Evolutionary conservation across 257 asterid species (phyloP), one percentile per base, ranked within the genome.

Genomic region (Apocynum venetum): DNA sequence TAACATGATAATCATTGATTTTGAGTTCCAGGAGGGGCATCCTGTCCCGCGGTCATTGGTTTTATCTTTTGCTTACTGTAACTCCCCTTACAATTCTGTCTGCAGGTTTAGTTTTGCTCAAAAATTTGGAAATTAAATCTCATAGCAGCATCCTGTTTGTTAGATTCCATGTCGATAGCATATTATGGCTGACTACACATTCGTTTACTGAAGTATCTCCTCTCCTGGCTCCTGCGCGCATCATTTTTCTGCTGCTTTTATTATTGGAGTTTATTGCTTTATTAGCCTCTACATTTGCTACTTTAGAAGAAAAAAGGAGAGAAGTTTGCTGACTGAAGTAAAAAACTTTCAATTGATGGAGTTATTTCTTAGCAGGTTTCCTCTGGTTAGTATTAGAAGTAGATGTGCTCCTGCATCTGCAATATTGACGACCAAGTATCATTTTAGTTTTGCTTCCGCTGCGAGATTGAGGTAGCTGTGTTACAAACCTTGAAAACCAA

Each of bases 401-500:
- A 3, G n/a, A 55, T 6, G 12, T 6, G 12, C 51, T 12, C 1
- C 59, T 71, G 75, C 75, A 71, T 48, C 4, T 12, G 17, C 19
- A 20, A n/a, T 20, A 15, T 63, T 63, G 73, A 48, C 79, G 48
- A 15, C 51, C 44, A 15, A 9, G 64, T 11, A 13, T 43, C 36
- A 40, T 20, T 49, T 65, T 64, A 36, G 53, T 64, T 65, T 52
- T 49, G 52, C 65, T 65, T 51, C 73, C 36, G 38, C 46, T 17
- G 59, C 12, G 71, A n/a, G 71, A 60, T 43, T 31, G 46, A 65
- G 65, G 53, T 66, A 35, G 74, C 79, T 19, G 43, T 35, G 53
- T 76, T 51, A 36, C 59, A 40, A 47, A 11, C n/a, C 79, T 76
- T 52, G 79, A 38, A 51, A 38, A 38, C 63, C 57, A 31, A 38